These are phyloP conservation scores for Malania oleifera DNA, from an alignment of 164 flowering plant genomes.

Conservation along the genomic window DNA sequence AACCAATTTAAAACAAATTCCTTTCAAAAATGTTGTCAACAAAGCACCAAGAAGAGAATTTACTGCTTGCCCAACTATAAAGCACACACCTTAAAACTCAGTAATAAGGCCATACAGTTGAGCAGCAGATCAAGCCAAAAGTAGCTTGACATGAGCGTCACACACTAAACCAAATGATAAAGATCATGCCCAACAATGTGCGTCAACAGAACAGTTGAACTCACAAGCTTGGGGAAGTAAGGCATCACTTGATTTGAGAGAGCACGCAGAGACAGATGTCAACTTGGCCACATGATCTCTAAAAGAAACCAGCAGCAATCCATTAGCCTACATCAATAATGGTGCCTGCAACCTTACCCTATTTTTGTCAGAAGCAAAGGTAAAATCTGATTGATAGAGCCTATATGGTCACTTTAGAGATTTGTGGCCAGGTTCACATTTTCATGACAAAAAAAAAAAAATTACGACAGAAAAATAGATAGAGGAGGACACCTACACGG, in stretches of 20 bases:
- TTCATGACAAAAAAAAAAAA: too few species aligned
- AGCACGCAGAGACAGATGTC: background rate
- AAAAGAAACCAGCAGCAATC: background rate
- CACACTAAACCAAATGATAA: conserved; percentile 11
- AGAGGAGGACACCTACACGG: too few species aligned
- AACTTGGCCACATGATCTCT: conserved; percentile 9
- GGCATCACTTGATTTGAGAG: conserved; percentile 13
- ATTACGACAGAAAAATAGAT: too few species aligned
- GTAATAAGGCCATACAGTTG: conserved; percentile 3
- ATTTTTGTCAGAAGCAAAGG: background rate
- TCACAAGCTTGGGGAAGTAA: conserved; percentile 2
- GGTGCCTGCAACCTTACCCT: background rate
- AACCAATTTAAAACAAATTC: conserved; percentile 6
- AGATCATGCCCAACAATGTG: conserved; percentile 9
- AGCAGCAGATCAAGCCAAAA: conserved; percentile 5
- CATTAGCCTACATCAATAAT: background rate
- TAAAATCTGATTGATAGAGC: background rate
- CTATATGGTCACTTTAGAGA: conserved; percentile 1
- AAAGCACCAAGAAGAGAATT: background rate
- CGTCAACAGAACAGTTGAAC: conserved; percentile 9
- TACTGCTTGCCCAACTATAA: conserved; percentile 1
- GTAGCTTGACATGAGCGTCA: conserved; percentile 2
- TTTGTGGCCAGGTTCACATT: background rate
- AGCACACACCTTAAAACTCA: conserved; percentile 7
- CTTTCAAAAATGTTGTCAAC: conserved; percentile 2